Evolutionary conservation across 371 early-diverging fungal genomes (phyloP).

Genomic region (Mucor irregularis): DNA sequence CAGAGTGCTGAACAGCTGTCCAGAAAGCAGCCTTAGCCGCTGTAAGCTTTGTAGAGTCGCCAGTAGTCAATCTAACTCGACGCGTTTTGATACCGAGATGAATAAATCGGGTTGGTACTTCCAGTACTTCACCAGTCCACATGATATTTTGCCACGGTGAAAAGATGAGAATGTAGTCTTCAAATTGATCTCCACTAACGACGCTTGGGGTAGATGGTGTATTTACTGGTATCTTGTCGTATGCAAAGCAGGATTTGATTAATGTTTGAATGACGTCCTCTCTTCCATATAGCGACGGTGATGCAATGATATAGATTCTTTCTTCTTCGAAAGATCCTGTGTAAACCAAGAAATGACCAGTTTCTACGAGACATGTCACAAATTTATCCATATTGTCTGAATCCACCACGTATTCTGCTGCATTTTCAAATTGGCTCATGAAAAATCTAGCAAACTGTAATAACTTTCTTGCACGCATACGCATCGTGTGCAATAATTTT

Average conservation of each 20-base stretch:
- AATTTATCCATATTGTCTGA: slow-evolving; percentile 50
- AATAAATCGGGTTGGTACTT: slow-evolving; percentile 43
- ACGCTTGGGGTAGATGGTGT: slow-evolving; percentile 5
- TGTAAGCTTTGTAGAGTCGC: slow-evolving; percentile 46
- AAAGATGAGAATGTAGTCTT: slow-evolving; percentile 56
- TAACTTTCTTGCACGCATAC: slow-evolving; percentile 65
- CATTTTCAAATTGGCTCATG: slow-evolving; percentile 70
- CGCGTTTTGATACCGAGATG: slow-evolving; percentile 62
- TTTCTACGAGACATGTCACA: slow-evolving; percentile 59
- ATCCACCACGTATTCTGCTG: slow-evolving; percentile 72
- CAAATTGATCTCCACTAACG: slow-evolving; percentile 15
- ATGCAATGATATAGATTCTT: slow-evolving; percentile 65
- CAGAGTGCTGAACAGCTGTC: slow-evolving; percentile 45
- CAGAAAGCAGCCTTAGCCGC: slow-evolving; percentile 54
- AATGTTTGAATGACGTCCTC: slow-evolving; percentile 37
- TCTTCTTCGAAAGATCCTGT: slow-evolving; percentile 66
- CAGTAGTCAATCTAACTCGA: slow-evolving; percentile 71
- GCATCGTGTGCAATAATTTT: slow-evolving; percentile 64
- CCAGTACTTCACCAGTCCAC: slow-evolving; percentile 63
- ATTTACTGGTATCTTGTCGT: slow-evolving; percentile 25
- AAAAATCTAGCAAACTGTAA: slow-evolving; percentile 66
- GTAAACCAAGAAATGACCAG: slow-evolving; percentile 70
- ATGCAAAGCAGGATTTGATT: slow-evolving; percentile 37
- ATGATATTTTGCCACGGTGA: slow-evolving; percentile 60
- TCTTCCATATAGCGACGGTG: slow-evolving; percentile 42